These are phyloP conservation scores for Vanderwaltozyma yarrowii DNA, from an alignment of 805 yeast genomes.

Conservation along the genomic window DNA sequence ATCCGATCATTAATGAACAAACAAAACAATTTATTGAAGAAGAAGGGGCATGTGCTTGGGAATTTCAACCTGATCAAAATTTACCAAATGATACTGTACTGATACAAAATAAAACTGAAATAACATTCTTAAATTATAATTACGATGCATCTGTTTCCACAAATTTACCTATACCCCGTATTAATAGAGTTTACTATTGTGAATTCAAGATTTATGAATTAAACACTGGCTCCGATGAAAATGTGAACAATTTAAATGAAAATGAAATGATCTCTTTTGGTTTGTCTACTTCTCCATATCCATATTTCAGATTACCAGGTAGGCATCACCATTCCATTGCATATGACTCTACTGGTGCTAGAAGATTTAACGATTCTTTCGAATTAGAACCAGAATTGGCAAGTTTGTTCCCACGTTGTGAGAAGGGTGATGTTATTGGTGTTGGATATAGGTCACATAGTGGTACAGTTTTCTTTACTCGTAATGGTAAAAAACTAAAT, in stretches of 20 bases:
- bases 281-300: slow-evolving; percentile 78
- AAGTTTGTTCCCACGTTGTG: slow-evolving; percentile 46
- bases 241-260: slow-evolving; percentile 6
- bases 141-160: slow-evolving; percentile 63
- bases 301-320: slow-evolving; percentile 89
- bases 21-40: slow-evolving; percentile 54
- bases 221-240: slow-evolving; percentile 40
- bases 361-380: slow-evolving; percentile 76
- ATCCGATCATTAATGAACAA: slow-evolving; percentile 28
- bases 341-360: slow-evolving; percentile 78
- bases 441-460: slow-evolving; percentile 76
- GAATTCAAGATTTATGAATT: slow-evolving; percentile 75
- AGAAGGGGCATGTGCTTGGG: slow-evolving; percentile 86
- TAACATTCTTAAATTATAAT: slow-evolving; percentile 45
- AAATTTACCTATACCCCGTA: slow-evolving; percentile 74
- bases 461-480: slow-evolving; percentile 85
- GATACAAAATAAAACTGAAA: slow-evolving; percentile 56
- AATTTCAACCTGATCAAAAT: slow-evolving; percentile 52
- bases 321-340: slow-evolving; percentile 74
- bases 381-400: slow-evolving; percentile 34
- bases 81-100: slow-evolving; percentile 45
- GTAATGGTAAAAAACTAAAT: slow-evolving; percentile 82
- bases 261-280: slow-evolving; percentile 58
- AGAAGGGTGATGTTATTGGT: slow-evolving; percentile 87
- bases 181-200: slow-evolving; percentile 79